phyloP scores from a whole-genome alignment of 495 filamentous ascomycete genomes.

The Podospora fimiseda region DNA sequence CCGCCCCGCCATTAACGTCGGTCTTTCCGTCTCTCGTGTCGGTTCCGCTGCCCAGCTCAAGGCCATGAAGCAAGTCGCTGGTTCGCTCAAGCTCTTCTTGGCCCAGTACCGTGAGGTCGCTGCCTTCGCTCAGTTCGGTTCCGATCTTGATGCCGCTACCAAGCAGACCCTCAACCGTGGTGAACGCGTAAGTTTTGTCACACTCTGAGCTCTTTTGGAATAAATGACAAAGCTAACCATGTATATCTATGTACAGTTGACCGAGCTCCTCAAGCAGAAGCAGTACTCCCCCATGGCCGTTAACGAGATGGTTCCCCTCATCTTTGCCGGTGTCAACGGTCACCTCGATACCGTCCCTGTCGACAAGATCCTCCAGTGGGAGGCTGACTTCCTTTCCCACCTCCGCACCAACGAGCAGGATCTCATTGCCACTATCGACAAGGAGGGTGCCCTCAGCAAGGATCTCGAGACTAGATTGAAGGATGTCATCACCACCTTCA shows the following conservation, averaged over 20 bases:
- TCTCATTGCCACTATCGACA: slow-evolving; percentile 79
- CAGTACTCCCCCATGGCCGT: slow-evolving; percentile 99
- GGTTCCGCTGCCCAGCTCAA: slow-evolving; percentile 99
- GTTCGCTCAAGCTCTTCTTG: slow-evolving; percentile 99
- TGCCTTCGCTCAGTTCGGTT: slow-evolving; percentile 99
- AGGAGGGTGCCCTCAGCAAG: slow-evolving; percentile 94
- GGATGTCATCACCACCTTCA: slow-evolving; percentile 74
- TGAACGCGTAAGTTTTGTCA: slow-evolving; percentile 70
- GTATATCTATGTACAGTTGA: slow-evolving; percentile 50
- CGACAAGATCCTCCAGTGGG: slow-evolving; percentile 80
- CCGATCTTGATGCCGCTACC: slow-evolving; percentile 96
- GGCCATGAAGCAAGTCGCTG: slow-evolving; percentile 99
- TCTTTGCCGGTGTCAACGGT: slow-evolving; percentile 99
- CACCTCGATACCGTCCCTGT: slow-evolving; percentile 82
- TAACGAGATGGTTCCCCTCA: slow-evolving; percentile 98
- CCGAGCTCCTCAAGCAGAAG: slow-evolving; percentile 99
- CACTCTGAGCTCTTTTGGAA: neutral
- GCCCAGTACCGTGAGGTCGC: slow-evolving; percentile 99
- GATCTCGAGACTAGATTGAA: slow-evolving; percentile 83
- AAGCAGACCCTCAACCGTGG: slow-evolving; percentile 98
- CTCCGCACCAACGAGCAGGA: slow-evolving; percentile 84
- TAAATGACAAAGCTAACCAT: too few relatives aligned
- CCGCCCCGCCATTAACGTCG: slow-evolving; percentile 99
- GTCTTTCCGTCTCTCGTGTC: slow-evolving; percentile 99
- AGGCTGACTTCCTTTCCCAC: slow-evolving; percentile 87